Base-by-base conservation (phyloP, 805 yeast genomes). In the Ogataea nitratoaversa region DNA sequence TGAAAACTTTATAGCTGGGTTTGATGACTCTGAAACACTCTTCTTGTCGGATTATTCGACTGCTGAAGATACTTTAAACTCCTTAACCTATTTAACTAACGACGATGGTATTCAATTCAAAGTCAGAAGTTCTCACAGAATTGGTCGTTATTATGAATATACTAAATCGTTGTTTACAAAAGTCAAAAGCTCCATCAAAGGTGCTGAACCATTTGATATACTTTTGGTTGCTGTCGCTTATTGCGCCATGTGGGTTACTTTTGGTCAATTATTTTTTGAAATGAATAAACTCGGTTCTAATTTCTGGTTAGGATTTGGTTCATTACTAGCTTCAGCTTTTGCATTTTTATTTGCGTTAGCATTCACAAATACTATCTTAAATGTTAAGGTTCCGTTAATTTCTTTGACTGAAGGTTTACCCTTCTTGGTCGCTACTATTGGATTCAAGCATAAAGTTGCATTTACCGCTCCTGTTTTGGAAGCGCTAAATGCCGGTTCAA, bases 391-490 rank as follows among this genome's bases (percentile, higher is more conserved):
- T 24, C 79, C 95, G 8, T 68, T 87, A 40, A 67, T 85, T 40
- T 78, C 86, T 40, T 70, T 91, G 49, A 77, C 89, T 42, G 97
- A 91, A 66, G 97, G 97, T 25, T 66, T 91, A 34, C 99, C 99
- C 18, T 91, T 91, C 63, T 74, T 91, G 56, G 95, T 91, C 18
- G 88, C 95, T 17, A 82, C 88, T 4, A 78, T 91, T 56, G 99
- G 98, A 2, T 91, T 91, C 65, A 89, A 87, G 59, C 84, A 86
- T 60, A 88, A 90, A 55, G 76, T 87, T 16, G 70, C 78, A 11
- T 72, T 89, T 47, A 83, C 96, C 1, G 66, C 74, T 17, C 74
- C 76, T 34, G 80, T 82, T 19, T 55, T 76, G 52, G 61, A 65
- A 30, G 67, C 73, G 20, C 58, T 71, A 13, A 51, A 52, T 27